phyloP scores from a whole-genome alignment of 148 eudicot species.

The Chenopodium berlandieri region DNA sequence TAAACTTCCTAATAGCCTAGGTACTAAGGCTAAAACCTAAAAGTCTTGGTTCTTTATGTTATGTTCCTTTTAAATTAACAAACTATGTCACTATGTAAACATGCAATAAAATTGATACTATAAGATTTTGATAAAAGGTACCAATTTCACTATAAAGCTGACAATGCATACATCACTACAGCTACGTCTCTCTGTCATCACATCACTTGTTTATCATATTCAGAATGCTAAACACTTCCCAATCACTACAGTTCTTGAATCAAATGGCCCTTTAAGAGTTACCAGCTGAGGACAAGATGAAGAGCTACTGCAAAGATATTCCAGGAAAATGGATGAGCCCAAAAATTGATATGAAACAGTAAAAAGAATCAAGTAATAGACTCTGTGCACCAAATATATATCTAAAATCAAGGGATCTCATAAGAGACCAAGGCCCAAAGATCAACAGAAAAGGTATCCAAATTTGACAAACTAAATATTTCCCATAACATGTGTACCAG shows the following conservation, averaged over 20 bases:
- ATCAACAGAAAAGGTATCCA: too few relatives aligned
- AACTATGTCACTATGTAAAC: background rate
- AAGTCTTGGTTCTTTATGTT: background rate
- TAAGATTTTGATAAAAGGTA: background rate
- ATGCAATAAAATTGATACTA: background rate
- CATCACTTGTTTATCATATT: background rate
- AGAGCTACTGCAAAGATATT: background rate
- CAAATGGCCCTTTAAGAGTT: background rate
- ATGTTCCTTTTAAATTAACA: too few relatives aligned
- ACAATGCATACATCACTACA: background rate
- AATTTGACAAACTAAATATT: too few relatives aligned
- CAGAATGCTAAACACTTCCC: too few relatives aligned
- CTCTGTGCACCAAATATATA: background rate
- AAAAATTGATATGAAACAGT: background rate
- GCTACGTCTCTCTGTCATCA: background rate
- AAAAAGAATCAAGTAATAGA: background rate
- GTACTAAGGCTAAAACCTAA: background rate
- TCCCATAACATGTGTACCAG: too few relatives aligned
- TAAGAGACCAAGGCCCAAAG: too few relatives aligned
- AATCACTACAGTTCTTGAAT: too few relatives aligned
- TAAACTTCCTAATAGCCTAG: too few relatives aligned
- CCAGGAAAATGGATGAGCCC: background rate
- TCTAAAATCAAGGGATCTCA: background rate
- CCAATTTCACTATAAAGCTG: background rate
- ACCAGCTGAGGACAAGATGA: background rate